phyloP scores from a whole-genome alignment of 805 yeast species.

The Clavispora vitiphila region DNA sequence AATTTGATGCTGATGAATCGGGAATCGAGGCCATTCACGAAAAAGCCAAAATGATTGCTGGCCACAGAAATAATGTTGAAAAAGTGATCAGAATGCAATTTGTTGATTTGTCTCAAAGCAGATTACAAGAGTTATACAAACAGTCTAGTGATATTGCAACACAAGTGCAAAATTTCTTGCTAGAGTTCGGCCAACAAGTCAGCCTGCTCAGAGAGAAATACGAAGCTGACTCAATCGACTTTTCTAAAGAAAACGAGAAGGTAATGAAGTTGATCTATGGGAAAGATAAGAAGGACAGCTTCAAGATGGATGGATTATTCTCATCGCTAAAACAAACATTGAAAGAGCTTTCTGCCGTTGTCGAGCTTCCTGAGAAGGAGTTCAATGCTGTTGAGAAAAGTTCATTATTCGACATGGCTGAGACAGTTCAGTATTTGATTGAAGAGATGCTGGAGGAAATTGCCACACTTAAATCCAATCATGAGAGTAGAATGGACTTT shows the following conservation, averaged over 20 bases:
- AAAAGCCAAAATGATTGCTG: constrained; percentile 19
- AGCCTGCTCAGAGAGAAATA: constrained; percentile 38
- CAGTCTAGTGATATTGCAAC: constrained; percentile 39
- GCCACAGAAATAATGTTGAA: constrained; percentile 21
- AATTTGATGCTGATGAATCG: constrained; percentile 59
- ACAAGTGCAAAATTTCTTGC: constrained; percentile 40
- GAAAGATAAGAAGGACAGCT: constrained; percentile 3
- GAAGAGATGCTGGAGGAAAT: constrained; percentile 27
- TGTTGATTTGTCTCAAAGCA: constrained; percentile 44
- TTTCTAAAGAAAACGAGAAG: constrained; percentile 46
- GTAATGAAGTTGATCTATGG: constrained; percentile 23
- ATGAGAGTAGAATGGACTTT: constrained; percentile 22
- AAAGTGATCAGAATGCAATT: constrained; percentile 36
- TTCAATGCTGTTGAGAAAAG: constrained; percentile 20
- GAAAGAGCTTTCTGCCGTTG: constrained; percentile 22
- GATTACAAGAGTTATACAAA: constrained; percentile 39
- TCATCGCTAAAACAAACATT: constrained; percentile 23
- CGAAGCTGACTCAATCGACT: constrained; percentile 44
- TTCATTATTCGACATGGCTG: constrained; percentile 22
- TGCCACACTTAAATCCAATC: constrained; percentile 24
- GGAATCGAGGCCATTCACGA: constrained; percentile 21
- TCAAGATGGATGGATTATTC: constrained; percentile 24
- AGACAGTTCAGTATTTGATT: constrained; percentile 22
- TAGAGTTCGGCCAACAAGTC: constrained; percentile 43
- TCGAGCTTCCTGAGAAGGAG: constrained; percentile 13